phyloP scores from a whole-genome alignment of 2,329 filamentous ascomycete genomes.

The Lachnellula arida region DNA sequence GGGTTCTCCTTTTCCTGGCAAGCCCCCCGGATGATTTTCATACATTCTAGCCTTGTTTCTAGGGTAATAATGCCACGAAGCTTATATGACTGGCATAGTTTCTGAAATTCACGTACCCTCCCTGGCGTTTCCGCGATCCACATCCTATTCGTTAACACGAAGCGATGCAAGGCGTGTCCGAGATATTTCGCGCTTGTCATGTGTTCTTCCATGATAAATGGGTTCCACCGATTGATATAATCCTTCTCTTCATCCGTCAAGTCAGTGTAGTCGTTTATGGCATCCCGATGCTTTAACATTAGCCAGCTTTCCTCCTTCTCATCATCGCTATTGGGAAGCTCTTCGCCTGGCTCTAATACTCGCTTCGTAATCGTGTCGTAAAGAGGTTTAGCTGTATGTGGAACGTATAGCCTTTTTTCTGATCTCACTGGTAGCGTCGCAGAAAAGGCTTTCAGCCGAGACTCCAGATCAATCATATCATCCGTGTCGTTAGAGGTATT shows the following conservation, averaged over 20 bases:
- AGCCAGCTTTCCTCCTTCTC: conserved; percentile 31
- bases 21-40: background rate
- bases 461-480: conserved; percentile 11
- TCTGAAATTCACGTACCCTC: background rate
- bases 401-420: conserved; percentile 12
- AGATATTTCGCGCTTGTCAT: conserved; percentile 21
- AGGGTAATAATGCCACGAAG: background rate
- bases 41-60: background rate
- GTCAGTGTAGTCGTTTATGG: conserved; percentile 28
- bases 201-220: conserved; percentile 22
- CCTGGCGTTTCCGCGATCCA: conserved; percentile 23
- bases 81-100: background rate
- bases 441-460: background rate
- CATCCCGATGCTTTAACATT: conserved; percentile 26
- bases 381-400: conserved; percentile 20
- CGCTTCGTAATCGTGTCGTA: conserved; percentile 28
- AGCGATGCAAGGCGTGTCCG: conserved; percentile 17
- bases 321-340: conserved; percentile 26
- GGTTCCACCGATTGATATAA: conserved; percentile 29
- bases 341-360: conserved; percentile 24
- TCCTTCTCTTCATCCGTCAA: conserved; percentile 29
- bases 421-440: background rate
- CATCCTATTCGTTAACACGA: conserved; percentile 19
- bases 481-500: conserved; percentile 22
- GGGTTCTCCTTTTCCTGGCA: background rate